Evolutionary conservation across 352 stramenopile species (phyloP).

Genomic region (Phytophthora chlamydospora): DNA sequence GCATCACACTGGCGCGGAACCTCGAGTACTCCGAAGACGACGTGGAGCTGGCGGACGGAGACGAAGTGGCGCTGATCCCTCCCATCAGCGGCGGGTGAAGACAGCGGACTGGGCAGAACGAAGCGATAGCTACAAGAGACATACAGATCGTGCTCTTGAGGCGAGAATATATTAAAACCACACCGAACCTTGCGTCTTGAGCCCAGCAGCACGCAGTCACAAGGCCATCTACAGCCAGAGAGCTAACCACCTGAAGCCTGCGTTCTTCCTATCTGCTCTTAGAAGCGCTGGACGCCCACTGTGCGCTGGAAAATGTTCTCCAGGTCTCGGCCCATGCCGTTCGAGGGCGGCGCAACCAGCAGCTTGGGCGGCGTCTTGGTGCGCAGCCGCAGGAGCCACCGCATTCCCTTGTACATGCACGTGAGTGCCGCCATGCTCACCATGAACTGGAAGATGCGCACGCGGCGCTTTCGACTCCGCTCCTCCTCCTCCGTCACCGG

Average conservation of each 20-base stretch:
- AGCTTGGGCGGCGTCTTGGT: constrained; percentile 36
- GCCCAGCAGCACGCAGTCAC: neutral
- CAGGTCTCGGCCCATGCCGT: constrained; percentile 47
- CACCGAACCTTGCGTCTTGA: constrained; percentile 2
- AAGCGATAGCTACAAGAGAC: neutral
- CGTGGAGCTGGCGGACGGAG: constrained; percentile 52
- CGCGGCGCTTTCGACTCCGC: constrained; percentile 64
- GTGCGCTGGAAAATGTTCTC: constrained; percentile 80
- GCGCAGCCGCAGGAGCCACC: constrained; percentile 62
- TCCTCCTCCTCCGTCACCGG: constrained; percentile 74
- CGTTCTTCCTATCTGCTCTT: neutral
- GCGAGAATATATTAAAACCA: constrained; percentile 23
- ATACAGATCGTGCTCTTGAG: constrained; percentile 2
- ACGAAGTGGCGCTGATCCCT: constrained; percentile 85
- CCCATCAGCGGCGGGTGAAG: constrained; percentile 63
- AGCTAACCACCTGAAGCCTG: constrained; percentile 1
- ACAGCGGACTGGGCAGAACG: neutral
- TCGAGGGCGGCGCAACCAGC: constrained; percentile 36
- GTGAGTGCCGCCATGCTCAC: constrained; percentile 61
- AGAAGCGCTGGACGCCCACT: constrained; percentile 43
- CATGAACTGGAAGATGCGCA: constrained; percentile 85
- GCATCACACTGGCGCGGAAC: constrained; percentile 76
- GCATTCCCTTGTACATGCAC: constrained; percentile 62
- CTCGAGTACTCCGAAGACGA: constrained; percentile 74
- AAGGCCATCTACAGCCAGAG: constrained; percentile 17